Conservation (phyloP, 176 grass and related monocot genomes). For the Carex pumila region DNA sequence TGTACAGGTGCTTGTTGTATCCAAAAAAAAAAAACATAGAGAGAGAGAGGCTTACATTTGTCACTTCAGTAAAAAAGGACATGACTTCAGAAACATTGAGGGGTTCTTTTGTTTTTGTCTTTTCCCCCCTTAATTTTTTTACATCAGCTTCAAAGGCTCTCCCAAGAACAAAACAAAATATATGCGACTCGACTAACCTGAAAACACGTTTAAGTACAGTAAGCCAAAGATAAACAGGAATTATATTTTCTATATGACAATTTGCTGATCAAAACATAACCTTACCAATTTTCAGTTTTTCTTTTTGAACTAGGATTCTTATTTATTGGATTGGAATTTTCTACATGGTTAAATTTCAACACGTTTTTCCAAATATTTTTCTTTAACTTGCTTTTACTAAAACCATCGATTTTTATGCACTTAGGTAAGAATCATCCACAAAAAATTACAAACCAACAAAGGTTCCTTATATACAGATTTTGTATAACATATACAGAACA, state of each 20-base stretch:
- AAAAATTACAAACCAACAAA: background rate
- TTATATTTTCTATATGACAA: background rate
- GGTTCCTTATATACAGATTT: background rate
- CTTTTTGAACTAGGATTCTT: background rate
- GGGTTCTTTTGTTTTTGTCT: constrained; percentile 63
- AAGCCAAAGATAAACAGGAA: background rate
- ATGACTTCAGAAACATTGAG: constrained; percentile 74
- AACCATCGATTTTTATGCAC: background rate
- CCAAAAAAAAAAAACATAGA: background rate
- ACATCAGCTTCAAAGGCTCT: constrained; percentile 98
- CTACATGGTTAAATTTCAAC: background rate
- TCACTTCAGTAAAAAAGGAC: constrained; percentile 75
- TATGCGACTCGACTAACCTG: constrained; percentile 99
- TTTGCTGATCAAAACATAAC: background rate
- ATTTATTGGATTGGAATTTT: background rate
- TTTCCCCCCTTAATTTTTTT: constrained; percentile 88
- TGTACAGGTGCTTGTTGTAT: background rate
- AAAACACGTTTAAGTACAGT: constrained; percentile 6
- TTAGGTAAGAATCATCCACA: background rate
- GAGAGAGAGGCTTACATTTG: constrained; percentile 51
- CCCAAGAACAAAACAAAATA: constrained; percentile 99
- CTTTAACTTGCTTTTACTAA: background rate
- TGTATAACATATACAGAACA: background rate
- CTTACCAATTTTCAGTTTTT: background rate
- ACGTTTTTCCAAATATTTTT: background rate